phyloP scores from a whole-genome alignment of 768 basidiomycete species.

The Serendipita indica region DNA sequence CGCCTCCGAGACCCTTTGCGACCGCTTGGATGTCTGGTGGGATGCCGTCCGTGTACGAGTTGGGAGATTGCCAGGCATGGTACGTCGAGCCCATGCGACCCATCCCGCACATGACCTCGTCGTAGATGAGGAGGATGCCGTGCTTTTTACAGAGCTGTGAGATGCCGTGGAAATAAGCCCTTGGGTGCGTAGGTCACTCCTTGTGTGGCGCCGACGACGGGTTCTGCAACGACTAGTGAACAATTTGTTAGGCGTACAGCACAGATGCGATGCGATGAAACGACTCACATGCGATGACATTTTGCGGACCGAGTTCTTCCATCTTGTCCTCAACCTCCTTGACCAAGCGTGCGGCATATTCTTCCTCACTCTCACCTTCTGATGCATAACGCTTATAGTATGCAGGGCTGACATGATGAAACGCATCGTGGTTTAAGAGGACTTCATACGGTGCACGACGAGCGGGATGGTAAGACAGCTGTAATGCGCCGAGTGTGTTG shows the following conservation, averaged over 20 bases:
- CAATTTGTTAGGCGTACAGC: neutral
- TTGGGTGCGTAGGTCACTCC: constrained; percentile 64
- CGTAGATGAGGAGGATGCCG: constrained; percentile 55
- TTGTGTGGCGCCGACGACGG: constrained; percentile 75
- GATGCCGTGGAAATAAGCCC: constrained; percentile 76
- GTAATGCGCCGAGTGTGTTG: constrained; percentile 59
- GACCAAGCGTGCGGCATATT: constrained; percentile 63
- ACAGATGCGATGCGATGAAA: constrained; percentile 12
- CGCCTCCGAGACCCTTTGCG: constrained; percentile 83
- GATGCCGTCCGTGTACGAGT: constrained; percentile 55
- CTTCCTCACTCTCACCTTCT: constrained; percentile 53
- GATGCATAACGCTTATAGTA: constrained; percentile 68
- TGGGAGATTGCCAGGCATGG: constrained; percentile 55
- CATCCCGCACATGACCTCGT: constrained; percentile 91
- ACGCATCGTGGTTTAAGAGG: constrained; percentile 43
- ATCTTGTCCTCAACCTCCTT: constrained; percentile 80
- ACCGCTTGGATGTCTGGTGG: constrained; percentile 77
- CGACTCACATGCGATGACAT: constrained; percentile 62
- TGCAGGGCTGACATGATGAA: constrained; percentile 79
- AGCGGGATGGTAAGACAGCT: constrained; percentile 48
- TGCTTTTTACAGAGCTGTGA: constrained; percentile 39
- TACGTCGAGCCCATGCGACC: constrained; percentile 69
- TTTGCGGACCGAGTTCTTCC: constrained; percentile 63
- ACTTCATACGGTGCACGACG: constrained; percentile 55
- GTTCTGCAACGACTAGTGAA: constrained; percentile 58